These are phyloP conservation scores for Blastocrithidia nonstop DNA, from an alignment of 208 protist genomes.

Conservation along the genomic window DNA sequence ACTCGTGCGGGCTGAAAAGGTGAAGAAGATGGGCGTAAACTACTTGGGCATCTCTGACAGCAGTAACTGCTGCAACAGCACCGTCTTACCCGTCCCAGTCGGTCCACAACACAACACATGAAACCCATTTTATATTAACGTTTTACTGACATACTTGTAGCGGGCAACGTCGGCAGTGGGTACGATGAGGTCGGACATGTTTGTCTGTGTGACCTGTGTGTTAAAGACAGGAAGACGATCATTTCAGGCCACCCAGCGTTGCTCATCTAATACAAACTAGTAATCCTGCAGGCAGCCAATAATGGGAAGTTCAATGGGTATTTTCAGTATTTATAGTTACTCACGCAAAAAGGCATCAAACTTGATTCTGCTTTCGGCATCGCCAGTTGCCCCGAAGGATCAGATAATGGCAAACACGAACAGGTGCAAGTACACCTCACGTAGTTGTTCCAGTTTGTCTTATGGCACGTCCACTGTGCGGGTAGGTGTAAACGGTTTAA, in stretches of 20 bases:
- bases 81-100: slow-evolving; percentile 96
- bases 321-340: slow-evolving; percentile 29
- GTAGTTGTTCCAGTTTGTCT: slow-evolving; percentile 69
- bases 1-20: slow-evolving; percentile 95
- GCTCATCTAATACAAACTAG: slow-evolving; percentile 78
- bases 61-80: slow-evolving; percentile 90
- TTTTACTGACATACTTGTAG: slow-evolving; percentile 90
- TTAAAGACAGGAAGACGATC: slow-evolving; percentile 75
- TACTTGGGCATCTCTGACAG: slow-evolving; percentile 88
- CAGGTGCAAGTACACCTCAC: slow-evolving; percentile 65
- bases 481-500: slow-evolving; percentile 76
- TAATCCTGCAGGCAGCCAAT: slow-evolving; percentile 93
- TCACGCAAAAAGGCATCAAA: slow-evolving; percentile 92
- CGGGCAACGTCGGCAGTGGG: slow-evolving; percentile 94
- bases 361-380: slow-evolving; percentile 66
- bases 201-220: slow-evolving; percentile 62
- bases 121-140: slow-evolving; percentile 80
- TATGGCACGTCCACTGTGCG: slow-evolving; percentile 61
- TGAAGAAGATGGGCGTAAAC: slow-evolving; percentile 92
- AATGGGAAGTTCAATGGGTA: slow-evolving; percentile 69
- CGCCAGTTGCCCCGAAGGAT: slow-evolving; percentile 93
- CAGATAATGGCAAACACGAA: slow-evolving; percentile 96
- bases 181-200: slow-evolving; percentile 95
- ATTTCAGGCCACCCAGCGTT: slow-evolving; percentile 88
- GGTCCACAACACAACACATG: slow-evolving; percentile 93